These are phyloP conservation scores for Tetracladium setigerum DNA, from an alignment of 495 filamentous ascomycete species.

Conservation along the genomic window DNA sequence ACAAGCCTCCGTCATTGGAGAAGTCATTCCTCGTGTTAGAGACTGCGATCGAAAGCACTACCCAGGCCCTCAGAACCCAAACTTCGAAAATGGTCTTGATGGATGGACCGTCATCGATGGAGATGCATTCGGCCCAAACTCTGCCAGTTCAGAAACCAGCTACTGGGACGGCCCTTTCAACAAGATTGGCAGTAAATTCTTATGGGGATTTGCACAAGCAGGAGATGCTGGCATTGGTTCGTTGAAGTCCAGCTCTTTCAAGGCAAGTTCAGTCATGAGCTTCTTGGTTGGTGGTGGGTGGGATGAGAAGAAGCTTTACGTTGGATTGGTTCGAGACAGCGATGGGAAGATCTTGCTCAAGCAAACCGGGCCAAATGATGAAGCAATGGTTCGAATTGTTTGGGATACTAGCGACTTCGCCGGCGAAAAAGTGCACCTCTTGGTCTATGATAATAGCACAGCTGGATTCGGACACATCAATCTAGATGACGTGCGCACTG, in stretches of 20 bases:
- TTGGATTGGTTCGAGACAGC: conserved; percentile 5
- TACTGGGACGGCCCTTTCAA: conserved; percentile 15
- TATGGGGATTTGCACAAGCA: conserved; percentile 11
- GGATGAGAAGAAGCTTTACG: conserved; percentile 8
- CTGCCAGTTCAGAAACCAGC: conserved; percentile 1
- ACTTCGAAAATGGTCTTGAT: conserved; percentile 11
- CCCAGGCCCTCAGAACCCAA: conserved; percentile 10
- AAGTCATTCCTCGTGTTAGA: conserved; percentile 1
- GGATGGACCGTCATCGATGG: conserved; percentile 13
- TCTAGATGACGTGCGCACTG: conserved; percentile 14
- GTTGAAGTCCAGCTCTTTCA: conserved; percentile 8
- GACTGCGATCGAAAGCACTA: conserved; percentile 6
- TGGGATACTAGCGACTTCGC: conserved; percentile 15
- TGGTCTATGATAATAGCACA: conserved; percentile 11
- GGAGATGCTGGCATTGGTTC: conserved; percentile 6
- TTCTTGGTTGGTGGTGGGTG: conserved; percentile 14
- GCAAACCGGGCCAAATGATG: conserved; percentile 12
- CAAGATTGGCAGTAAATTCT: conserved; percentile 7
- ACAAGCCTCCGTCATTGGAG: not conserved
- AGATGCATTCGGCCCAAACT: conserved; percentile 7
- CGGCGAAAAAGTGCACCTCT: conserved; percentile 12
- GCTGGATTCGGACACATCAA: conserved; percentile 15
- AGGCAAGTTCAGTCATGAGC: conserved; percentile 15
- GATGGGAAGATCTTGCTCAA: conserved; percentile 4
- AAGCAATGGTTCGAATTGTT: conserved; percentile 12